Evolutionary conservation across 2,329 filamentous ascomycete genomes (phyloP).

Genomic region (Claviceps spartinae): DNA sequence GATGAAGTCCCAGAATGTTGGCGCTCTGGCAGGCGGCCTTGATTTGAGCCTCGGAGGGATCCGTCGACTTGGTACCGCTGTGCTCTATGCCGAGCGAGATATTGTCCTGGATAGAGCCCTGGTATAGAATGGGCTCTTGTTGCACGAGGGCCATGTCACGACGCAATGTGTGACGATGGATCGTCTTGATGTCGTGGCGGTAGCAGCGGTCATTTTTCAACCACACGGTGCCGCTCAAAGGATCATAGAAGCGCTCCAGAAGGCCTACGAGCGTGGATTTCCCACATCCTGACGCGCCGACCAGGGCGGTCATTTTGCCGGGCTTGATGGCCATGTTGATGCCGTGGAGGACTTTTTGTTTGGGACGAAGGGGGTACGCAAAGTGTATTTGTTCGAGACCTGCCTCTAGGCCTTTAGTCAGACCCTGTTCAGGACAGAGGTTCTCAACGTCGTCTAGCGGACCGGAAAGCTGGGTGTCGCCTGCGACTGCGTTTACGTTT

Average conservation of each 20-base stretch:
- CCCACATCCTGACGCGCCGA: slow-evolving; percentile 9
- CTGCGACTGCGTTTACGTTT: slow-evolving; percentile 11
- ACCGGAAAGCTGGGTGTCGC: background rate
- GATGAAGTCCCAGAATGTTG: slow-evolving; percentile 46
- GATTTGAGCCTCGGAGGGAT: slow-evolving; percentile 8
- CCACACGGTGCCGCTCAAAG: slow-evolving; percentile 1
- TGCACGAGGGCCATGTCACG: slow-evolving; percentile 12
- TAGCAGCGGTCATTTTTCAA: background rate
- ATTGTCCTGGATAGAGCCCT: slow-evolving; percentile 21
- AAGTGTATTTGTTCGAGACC: slow-evolving; percentile 40
- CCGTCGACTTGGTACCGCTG: background rate
- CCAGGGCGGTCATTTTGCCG: slow-evolving; percentile 1
- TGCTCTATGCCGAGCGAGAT: slow-evolving; percentile 11
- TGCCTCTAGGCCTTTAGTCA: slow-evolving; percentile 19
- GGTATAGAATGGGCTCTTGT: slow-evolving; percentile 15
- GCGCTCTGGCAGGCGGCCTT: slow-evolving; percentile 22
- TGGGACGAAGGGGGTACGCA: slow-evolving; percentile 36
- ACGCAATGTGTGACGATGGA: slow-evolving; percentile 11
- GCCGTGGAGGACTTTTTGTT: slow-evolving; percentile 22
- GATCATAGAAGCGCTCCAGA: slow-evolving; percentile 15
- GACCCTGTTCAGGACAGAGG: slow-evolving; percentile 11
- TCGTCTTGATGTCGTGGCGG: background rate
- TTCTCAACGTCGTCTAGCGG: background rate
- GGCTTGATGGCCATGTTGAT: slow-evolving; percentile 27
- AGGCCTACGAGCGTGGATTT: slow-evolving; percentile 18